phyloP scores from a whole-genome alignment of 257 asterid genomes.

The Coffea eugenioides region DNA sequence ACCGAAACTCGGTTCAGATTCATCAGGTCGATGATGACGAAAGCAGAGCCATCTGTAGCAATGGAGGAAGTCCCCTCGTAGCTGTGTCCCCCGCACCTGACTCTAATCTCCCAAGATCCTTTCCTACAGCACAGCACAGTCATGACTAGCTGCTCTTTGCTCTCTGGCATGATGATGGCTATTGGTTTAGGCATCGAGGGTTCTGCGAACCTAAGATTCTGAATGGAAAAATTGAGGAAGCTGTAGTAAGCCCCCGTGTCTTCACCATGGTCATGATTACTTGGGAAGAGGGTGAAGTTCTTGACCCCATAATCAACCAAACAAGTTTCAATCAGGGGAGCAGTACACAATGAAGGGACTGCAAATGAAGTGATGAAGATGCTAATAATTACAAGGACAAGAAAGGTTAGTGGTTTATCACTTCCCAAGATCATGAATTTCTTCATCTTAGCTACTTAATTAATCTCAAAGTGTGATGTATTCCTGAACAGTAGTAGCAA shows the following conservation, averaged over 20 bases:
- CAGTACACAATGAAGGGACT: conserved; percentile 17
- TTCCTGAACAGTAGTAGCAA: not conserved
- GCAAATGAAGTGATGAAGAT: conserved; percentile 16
- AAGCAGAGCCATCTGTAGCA: conserved; percentile 39
- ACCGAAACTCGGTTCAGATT: conserved; percentile 39
- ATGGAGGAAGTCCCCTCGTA: conserved; percentile 70
- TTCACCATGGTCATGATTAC: not conserved
- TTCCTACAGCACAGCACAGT: conserved; percentile 44
- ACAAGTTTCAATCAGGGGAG: conserved; percentile 38
- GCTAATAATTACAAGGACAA: conserved; percentile 1
- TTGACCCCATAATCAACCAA: conserved; percentile 37
- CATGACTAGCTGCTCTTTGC: conserved; percentile 42
- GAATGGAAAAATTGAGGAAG: conserved; percentile 62
- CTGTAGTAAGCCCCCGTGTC: conserved; percentile 31
- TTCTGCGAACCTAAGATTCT: conserved; percentile 52
- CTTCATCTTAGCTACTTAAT: not conserved
- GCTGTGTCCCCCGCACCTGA: conserved; percentile 82
- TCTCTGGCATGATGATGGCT: conserved; percentile 57
- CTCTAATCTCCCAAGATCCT: conserved; percentile 45
- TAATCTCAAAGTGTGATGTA: not conserved
- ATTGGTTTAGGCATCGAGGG: conserved; percentile 49
- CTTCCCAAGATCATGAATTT: not conserved
- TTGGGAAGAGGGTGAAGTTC: conserved; percentile 47
- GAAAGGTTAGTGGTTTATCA: conserved; percentile 14
- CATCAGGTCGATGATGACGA: conserved; percentile 65